Base-by-base conservation (phyloP, 2,329 filamentous ascomycete species). In the Coleophoma eucalyptorum region DNA sequence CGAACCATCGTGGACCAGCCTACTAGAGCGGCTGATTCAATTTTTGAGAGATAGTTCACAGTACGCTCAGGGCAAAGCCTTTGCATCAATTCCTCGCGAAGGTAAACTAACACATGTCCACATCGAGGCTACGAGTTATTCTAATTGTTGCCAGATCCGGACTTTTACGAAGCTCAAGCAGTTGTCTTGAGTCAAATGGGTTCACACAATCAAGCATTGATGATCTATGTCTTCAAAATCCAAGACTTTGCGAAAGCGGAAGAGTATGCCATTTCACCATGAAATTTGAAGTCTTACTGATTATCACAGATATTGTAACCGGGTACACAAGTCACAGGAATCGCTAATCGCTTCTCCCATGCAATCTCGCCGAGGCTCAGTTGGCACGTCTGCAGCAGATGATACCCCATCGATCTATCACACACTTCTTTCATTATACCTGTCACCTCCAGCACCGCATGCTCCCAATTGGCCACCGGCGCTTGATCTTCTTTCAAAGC, bases 221-320 rank as follows among this genome's bases (percentile, higher is more conserved):
- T 94, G 65, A 96, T 99, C 48, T 99, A 96, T 66, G 93, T 97
- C 26, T 99, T 97, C 72, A 94, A 93, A 67, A 81, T 99, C 67
- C 75, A 88, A 58, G 87, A 96, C 67, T 93, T 89, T 55, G 75
- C 73, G 12, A 97, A 96, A 69, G 94, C 94, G 32, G 94, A 99
- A 79, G 90, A 96, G 86, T 96, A 73, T 55, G 84, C 76, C 19
- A 32, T 16, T 10, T 42, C 33, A 43, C 42, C 4, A 38, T 11
- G 19, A 18, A 21, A 13, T 40, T 42, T 34, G 21, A 6, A 16
- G 45, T 31, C 47, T 33, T 49, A 26, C 58, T 63, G 48, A 67
- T 40, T 34, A 21, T 12, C 47, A 18, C 46, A 90, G 87, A 58
- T 90, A 99, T 71, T 97, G 94, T 74, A 97, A 97, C 69, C 85